Conservation (phyloP, 441 rosid species). For the Populus tomentosa region DNA sequence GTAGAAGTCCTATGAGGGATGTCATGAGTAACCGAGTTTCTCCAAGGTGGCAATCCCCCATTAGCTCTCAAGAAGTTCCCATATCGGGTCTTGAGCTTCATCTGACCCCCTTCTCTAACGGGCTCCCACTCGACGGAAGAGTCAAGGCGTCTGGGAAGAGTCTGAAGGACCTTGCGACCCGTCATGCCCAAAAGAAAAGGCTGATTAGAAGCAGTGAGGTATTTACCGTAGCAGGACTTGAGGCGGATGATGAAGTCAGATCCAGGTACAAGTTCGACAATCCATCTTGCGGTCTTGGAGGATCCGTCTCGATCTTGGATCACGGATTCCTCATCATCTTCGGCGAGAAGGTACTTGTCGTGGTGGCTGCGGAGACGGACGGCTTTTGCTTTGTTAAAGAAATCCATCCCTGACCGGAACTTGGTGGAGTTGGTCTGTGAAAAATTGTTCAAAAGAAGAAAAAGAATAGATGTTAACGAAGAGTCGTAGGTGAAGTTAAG, state of each 20-base stretch:
- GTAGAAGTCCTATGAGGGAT: too few species aligned
- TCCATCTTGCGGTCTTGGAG: constrained; percentile 26
- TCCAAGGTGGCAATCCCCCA: constrained; percentile 76
- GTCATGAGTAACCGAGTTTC: constrained; percentile 73
- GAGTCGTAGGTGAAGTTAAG: neutral
- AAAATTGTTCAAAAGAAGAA: neutral
- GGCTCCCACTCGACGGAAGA: constrained; percentile 72
- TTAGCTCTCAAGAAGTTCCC: constrained; percentile 63
- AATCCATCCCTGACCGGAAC: constrained; percentile 27
- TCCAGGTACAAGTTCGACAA: constrained; percentile 22
- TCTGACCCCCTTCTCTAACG: constrained; percentile 38
- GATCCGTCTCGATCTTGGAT: constrained; percentile 27
- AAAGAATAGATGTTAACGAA: neutral
- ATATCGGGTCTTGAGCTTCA: constrained; percentile 52
- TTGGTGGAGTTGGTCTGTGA: too few species aligned
- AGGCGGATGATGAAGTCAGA: constrained; percentile 24
- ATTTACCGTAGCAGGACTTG: constrained; percentile 33
- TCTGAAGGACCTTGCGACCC: constrained; percentile 44
- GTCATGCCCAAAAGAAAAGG: constrained; percentile 61
- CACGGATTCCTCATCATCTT: constrained; percentile 33
- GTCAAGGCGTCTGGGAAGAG: constrained; percentile 18
- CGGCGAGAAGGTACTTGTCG: constrained; percentile 33
- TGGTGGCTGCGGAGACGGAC: constrained; percentile 37
- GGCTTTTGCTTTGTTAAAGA: constrained; percentile 32
- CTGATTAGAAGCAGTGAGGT: constrained; percentile 62